Evolutionary conservation across 75 land plant genomes (phyloP), one percentile per base, ranked within the genome.

Genomic region (Azolla pinnata): DNA sequence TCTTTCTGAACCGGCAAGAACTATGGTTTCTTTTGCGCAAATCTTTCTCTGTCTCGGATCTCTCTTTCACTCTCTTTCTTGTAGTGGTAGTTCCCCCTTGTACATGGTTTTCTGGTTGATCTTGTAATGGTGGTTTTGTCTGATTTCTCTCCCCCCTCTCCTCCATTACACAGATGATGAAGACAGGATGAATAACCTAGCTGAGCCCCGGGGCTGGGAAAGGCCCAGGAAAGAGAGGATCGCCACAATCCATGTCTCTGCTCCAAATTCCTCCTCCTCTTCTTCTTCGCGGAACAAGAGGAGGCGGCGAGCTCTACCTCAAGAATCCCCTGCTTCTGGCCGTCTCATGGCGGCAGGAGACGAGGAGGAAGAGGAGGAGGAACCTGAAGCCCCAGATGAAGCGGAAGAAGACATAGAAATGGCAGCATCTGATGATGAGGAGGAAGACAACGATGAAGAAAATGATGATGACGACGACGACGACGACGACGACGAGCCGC

Each of bases 371-470:
- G n/a, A n/a, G n/a, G n/a, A n/a, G n/a, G n/a, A n/a, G n/a, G n/a
- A n/a, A n/a, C n/a, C n/a, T n/a, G n/a, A n/a, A n/a, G n/a, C n/a
- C n/a, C n/a, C 57, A 23, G 79, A 76, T 29, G 79, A 72, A 23
- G 64, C 60, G 28, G 59, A 59, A 14, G 75, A 71, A 34, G 75
- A 76, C 8, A 47, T 69, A 17, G 62, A 54, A 44, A 63, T 47
- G 38, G 70, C 61, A 19, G 70, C 38, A 12, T 71, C 79, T 25
- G 75, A 76, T 31, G 79, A 76, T 31, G 79, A 76, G 56, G 79
- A 72, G 12, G 69, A 67, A 5, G n/a, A n/a, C n/a, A n/a, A n/a
- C n/a, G n/a, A n/a, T n/a, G n/a, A n/a, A n/a, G n/a, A n/a, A n/a
- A n/a, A n/a, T n/a, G n/a, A n/a, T n/a, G n/a, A n/a, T n/a, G n/a